Conservation (phyloP, 148 eudicot species). For the Camellia granthamiana region DNA sequence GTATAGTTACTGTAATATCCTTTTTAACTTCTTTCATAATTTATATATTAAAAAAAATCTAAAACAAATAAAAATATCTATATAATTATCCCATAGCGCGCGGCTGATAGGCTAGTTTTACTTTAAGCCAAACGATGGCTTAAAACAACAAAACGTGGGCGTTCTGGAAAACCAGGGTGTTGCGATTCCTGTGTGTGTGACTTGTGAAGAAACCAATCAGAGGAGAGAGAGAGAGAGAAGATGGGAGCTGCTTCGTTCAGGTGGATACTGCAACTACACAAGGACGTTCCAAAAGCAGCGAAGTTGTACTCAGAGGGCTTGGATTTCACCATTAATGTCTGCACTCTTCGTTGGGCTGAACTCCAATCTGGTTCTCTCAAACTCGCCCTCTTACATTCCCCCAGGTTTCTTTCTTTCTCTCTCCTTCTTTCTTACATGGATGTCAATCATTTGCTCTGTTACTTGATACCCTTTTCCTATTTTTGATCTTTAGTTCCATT, state of each 20-base stretch:
- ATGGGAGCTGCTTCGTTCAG: conserved; percentile 54
- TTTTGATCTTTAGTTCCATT: neutral
- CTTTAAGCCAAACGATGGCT: too few relatives aligned
- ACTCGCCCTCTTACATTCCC: conserved; percentile 74
- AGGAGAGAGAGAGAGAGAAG: too few relatives aligned
- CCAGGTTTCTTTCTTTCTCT: conserved; percentile 28
- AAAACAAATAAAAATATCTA: too few relatives aligned
- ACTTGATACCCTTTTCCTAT: neutral
- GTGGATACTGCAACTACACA: conserved; percentile 87
- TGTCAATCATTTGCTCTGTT: neutral
- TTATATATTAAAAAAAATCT: too few relatives aligned
- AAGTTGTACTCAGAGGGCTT: conserved; percentile 74
- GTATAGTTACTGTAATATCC: too few relatives aligned
- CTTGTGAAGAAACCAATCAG: neutral
- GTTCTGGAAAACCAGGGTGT: too few relatives aligned
- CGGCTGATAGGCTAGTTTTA: too few relatives aligned
- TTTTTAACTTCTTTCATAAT: too few relatives aligned
- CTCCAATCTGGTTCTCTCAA: conserved; percentile 73
- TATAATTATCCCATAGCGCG: too few relatives aligned
- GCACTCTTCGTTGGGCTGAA: conserved; percentile 92
- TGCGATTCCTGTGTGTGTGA: too few relatives aligned
- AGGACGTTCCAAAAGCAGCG: conserved; percentile 89
- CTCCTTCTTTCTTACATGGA: neutral
- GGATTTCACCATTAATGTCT: conserved; percentile 64
- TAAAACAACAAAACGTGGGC: too few relatives aligned